These are phyloP conservation scores for Cynanchum wilfordii DNA, from an alignment of 257 asterid genomes.

Conservation along the genomic window DNA sequence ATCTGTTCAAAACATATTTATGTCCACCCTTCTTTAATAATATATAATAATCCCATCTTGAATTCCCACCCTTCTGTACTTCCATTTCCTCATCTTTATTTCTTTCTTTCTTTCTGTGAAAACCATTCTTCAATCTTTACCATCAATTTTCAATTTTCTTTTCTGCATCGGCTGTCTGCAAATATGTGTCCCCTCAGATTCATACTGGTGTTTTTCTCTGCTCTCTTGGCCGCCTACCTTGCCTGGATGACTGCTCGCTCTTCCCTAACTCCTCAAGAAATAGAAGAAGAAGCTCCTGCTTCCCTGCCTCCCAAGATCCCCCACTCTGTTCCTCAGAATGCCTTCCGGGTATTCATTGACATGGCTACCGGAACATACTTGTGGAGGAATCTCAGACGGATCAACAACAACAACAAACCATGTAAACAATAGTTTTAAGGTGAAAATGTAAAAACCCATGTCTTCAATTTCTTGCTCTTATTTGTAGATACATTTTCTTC, in stretches of 20 bases:
- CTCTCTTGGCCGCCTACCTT: constrained; percentile 42
- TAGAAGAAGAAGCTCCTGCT: not conserved
- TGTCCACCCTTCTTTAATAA: too few species aligned
- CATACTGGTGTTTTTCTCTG: constrained; percentile 50
- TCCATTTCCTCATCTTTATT: too few species aligned
- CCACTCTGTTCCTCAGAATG: constrained; percentile 15
- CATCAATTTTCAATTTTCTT: not conserved
- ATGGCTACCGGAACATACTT: constrained; percentile 81
- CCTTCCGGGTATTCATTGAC: constrained; percentile 69
- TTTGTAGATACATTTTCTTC: not conserved
- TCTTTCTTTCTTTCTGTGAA: too few species aligned
- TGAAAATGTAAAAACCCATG: not conserved
- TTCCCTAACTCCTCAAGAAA: not conserved
- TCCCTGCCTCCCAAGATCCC: not conserved
- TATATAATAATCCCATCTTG: too few species aligned
- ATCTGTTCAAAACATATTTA: too few species aligned
- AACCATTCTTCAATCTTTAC: not conserved
- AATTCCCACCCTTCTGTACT: too few species aligned
- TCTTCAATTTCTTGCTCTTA: too few species aligned
- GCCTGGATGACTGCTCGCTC: constrained; percentile 41
- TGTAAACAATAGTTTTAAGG: not conserved
- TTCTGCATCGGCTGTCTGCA: not conserved
- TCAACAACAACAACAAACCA: not conserved
- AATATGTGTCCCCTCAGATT: constrained; percentile 54
- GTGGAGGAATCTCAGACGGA: constrained; percentile 50